A percentile compares a stretch with the other conserved stretches of the same genome.
These are phyloP conservation scores for Astrothelium macrocarpum DNA, from an alignment of 495 filamentous ascomycete species.

Conservation along the genomic window DNA sequence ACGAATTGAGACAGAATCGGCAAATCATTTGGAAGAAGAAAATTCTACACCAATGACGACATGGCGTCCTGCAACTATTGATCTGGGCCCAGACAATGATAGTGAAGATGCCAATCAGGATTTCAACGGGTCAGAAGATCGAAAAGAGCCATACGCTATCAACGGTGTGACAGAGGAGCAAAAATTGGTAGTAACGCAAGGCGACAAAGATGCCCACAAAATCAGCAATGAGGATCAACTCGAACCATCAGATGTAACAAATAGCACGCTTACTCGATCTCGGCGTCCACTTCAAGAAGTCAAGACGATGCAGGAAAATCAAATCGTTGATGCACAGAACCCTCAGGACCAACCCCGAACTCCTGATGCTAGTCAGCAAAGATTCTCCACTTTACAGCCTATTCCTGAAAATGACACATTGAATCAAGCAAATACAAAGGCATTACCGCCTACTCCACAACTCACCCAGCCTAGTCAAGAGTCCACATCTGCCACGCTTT, in stretches of 20 bases:
- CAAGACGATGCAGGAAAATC: neutral
- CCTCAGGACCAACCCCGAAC: conserved; percentile 16
- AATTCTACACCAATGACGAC: neutral
- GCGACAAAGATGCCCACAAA: neutral
- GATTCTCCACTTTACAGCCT: conserved; percentile 7
- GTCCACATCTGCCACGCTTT: neutral
- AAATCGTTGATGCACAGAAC: conserved; percentile 13
- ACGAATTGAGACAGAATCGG: neutral
- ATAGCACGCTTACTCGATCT: too few species aligned
- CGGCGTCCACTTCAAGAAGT: neutral
- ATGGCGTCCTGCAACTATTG: conserved; percentile 13
- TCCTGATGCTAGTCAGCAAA: conserved; percentile 21
- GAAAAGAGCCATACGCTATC: neutral
- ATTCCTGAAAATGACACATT: neutral
- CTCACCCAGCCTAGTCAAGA: neutral
- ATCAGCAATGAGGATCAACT: neutral
- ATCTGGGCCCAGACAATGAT: conserved; percentile 19
- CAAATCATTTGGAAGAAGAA: neutral
- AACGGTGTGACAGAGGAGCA: neutral
- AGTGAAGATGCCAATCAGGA: conserved; percentile 10
- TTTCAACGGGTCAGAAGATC: neutral
- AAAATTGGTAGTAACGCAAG: neutral
- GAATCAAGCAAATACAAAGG: neutral
- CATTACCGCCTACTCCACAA: neutral
- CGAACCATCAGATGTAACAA: too few species aligned